Evolutionary conservation across 1,284 basidiomycete genomes (phyloP), one percentile per base, ranked within the genome.

Genomic region (Rugosomyces carneus): DNA sequence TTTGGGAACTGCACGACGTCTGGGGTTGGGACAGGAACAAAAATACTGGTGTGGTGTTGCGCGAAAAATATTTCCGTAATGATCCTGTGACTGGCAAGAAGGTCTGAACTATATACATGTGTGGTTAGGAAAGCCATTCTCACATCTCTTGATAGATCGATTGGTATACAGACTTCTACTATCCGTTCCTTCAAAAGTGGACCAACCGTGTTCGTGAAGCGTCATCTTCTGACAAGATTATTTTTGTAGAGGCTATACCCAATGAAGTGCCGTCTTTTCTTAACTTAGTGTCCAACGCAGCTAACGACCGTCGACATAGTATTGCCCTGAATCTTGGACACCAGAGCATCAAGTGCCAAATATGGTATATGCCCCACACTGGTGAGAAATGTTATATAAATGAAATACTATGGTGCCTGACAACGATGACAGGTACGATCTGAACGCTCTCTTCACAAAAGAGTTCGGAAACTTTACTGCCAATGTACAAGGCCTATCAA

Each of bases 1-100:
- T 93, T 0, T 97, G 93, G 93, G 82, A 89, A 57, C 77, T 84
- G 67, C 93, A 97, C 56, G 92, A 89, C 10, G 90, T 97, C 0
- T 99, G 95, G 95, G 79, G 82, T 1, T 98, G 89, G 87, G 85
- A 93, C 57, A 70, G 67, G 8, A 69, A 71, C 19, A 87, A 83
- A 55, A 64, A 81, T 6, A 71, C 80, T 47, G 82, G 84, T 0
- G 81, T 95, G 1, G 81, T 89, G 0, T 68, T 98, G 37, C 76
- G 88, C 44, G 88, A 93, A 59, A 87, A 79, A 57, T 98, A 97
- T 64, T 99, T 99, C 57, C 66, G 72, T 16, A 80, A 80, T 47
- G 69, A 91, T 60, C 83, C 80, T 3, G 60, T 59, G 59, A 85
- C 71, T 11, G 78, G 74, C 24, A 67, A 71, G 48, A 78, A 80